Evolutionary conservation across 371 early-diverging fungal genomes (phyloP).

Genomic region (Zopfochytrium polystomum): DNA sequence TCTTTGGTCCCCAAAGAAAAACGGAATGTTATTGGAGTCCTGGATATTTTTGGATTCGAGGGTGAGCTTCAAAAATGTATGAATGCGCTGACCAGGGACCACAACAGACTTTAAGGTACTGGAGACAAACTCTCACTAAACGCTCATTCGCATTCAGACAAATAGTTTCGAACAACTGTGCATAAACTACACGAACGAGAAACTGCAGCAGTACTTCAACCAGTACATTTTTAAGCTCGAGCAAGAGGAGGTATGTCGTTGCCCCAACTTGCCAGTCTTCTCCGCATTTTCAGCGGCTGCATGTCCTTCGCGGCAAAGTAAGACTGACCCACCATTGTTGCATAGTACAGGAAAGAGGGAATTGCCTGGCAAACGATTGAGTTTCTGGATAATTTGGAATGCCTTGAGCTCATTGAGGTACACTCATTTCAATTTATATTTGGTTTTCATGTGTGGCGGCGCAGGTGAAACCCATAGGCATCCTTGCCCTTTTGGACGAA

Average conservation of each 20-base stretch:
- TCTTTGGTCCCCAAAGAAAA: constrained; percentile 32
- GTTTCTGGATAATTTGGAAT: constrained; percentile 62
- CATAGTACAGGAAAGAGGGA: constrained; percentile 55
- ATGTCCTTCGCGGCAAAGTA: constrained; percentile 1
- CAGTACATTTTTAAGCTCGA: constrained; percentile 61
- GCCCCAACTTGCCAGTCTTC: background rate
- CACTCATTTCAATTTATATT: background rate
- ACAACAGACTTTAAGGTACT: constrained; percentile 20
- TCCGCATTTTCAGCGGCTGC: background rate
- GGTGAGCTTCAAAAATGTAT: constrained; percentile 12
- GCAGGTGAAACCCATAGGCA: constrained; percentile 54
- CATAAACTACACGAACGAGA: constrained; percentile 70
- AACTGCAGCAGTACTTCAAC: constrained; percentile 69
- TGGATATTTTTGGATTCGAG: constrained; percentile 78
- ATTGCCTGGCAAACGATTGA: constrained; percentile 63
- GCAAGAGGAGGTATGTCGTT: constrained; percentile 52
- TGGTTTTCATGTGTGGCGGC: background rate
- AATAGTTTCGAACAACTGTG: constrained; percentile 72
- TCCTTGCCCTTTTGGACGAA: constrained; percentile 64
- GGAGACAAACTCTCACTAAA: too few relatives aligned
- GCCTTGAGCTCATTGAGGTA: constrained; percentile 59
- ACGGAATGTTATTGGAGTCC: constrained; percentile 54
- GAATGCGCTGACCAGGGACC: background rate
- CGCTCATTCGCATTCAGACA: constrained; percentile 9
- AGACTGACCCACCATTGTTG: background rate